Percentiles rank a stretch among this genome's conserved stretches.
These are phyloP conservation scores for Metschnikowia dekortorum DNA, from an alignment of 805 yeast species.

Conservation along the genomic window DNA sequence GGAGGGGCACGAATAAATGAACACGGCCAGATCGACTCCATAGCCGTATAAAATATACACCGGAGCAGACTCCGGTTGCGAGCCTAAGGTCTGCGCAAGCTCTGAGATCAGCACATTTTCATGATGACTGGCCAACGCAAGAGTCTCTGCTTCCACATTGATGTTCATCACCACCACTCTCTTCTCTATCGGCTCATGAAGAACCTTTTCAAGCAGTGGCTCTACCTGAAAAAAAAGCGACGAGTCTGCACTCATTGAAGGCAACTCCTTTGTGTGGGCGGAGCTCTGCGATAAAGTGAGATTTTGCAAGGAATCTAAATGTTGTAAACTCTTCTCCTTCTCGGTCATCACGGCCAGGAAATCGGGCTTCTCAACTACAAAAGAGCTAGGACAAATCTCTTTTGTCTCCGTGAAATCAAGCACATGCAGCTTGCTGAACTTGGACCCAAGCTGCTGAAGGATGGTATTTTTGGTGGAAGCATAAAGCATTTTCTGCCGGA, in stretches of 20 bases:
- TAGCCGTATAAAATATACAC: slow-evolving; percentile 51
- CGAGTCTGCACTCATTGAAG: slow-evolving; percentile 28
- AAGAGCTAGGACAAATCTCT: slow-evolving; percentile 51
- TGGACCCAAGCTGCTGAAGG: slow-evolving; percentile 67
- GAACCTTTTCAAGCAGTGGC: slow-evolving; percentile 20
- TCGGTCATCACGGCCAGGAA: slow-evolving; percentile 49
- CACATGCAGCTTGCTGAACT: slow-evolving; percentile 38
- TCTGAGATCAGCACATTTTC: slow-evolving; percentile 17
- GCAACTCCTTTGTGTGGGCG: slow-evolving; percentile 22
- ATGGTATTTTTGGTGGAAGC: slow-evolving; percentile 85
- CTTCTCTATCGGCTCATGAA: slow-evolving; percentile 12
- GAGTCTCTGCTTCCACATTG: slow-evolving; percentile 44
- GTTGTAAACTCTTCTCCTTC: slow-evolving; percentile 50
- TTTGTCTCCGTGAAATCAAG: slow-evolving; percentile 52
- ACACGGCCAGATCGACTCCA: slow-evolving; percentile 39
- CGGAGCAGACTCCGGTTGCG: slow-evolving; percentile 39
- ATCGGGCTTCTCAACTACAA: slow-evolving; percentile 21
- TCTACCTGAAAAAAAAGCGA: slow-evolving; percentile 14
- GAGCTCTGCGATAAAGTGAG: slow-evolving; percentile 23
- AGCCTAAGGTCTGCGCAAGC: slow-evolving; percentile 17
- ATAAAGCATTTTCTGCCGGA: slow-evolving; percentile 84
- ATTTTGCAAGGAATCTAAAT: slow-evolving; percentile 36
- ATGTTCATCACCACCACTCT: slow-evolving; percentile 49
- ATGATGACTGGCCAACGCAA: slow-evolving; percentile 9
- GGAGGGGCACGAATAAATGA: slow-evolving; percentile 86